Evolutionary conservation across 1,139 yeast species (phyloP).

Genomic region (Zhuliangozyma parablackwelliae): DNA sequence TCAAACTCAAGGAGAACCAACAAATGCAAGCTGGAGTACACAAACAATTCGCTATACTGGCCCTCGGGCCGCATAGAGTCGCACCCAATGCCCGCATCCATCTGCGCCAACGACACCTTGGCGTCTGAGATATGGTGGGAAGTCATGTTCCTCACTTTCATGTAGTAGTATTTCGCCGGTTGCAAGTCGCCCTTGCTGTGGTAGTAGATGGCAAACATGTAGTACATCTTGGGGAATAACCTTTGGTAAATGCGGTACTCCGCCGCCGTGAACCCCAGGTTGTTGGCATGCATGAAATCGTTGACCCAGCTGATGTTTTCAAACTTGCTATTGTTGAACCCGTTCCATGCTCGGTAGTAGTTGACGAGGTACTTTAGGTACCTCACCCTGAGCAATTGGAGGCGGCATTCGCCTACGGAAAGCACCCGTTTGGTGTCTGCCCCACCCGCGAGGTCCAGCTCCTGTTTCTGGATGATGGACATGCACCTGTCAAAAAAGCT

Average conservation of each 20-base stretch:
- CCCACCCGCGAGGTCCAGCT: constrained; percentile 12
- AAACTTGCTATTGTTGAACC: constrained; percentile 27
- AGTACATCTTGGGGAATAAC: constrained; percentile 31
- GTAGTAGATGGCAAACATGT: constrained; percentile 33
- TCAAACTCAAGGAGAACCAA: constrained; percentile 23
- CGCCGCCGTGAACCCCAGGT: constrained; percentile 24
- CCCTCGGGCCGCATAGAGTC: constrained; percentile 13
- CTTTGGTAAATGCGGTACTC: constrained; percentile 25
- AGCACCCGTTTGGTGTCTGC: constrained; percentile 10
- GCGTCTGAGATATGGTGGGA: not conserved
- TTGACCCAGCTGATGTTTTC: constrained; percentile 20
- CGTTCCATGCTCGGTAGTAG: constrained; percentile 31
- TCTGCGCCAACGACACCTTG: constrained; percentile 10
- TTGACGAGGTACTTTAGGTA: constrained; percentile 22
- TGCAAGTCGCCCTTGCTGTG: constrained; percentile 33
- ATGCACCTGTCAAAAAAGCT: constrained; percentile 34
- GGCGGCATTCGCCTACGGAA: constrained; percentile 13
- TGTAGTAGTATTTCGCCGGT: constrained; percentile 35
- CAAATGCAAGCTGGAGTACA: constrained; percentile 24
- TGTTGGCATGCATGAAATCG: constrained; percentile 28
- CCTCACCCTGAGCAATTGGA: constrained; percentile 18
- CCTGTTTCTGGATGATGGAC: constrained; percentile 25
- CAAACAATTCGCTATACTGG: constrained; percentile 21
- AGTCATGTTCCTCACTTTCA: constrained; percentile 22
- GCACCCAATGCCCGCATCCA: constrained; percentile 19